Evolutionary conservation across 202 grass and related monocot species (phyloP).

Genomic region (Digitaria exilis): DNA sequence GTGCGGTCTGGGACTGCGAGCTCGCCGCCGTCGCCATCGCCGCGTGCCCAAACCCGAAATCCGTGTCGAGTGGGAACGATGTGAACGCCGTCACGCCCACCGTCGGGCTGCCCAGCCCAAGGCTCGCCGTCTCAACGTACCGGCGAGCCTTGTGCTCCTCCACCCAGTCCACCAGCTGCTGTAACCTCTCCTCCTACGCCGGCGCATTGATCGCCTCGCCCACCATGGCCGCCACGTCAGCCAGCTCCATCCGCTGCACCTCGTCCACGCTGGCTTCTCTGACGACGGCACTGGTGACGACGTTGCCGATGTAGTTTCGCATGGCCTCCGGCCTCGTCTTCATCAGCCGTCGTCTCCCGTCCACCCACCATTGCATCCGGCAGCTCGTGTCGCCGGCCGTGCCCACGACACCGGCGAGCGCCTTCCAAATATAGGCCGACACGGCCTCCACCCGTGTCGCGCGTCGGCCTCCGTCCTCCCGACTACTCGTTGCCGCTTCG

Average conservation of each 20-base stretch:
- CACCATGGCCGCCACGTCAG: slow-evolving; percentile 32
- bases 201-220: slow-evolving; percentile 30
- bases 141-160: slow-evolving; percentile 44
- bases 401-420: not conserved
- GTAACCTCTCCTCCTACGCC: slow-evolving; percentile 36
- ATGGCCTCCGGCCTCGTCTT: not conserved
- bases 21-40: slow-evolving; percentile 14
- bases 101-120: slow-evolving; percentile 51
- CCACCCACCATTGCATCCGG: slow-evolving; percentile 48
- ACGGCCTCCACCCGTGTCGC: too few species aligned
- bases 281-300: not conserved
- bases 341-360: not conserved
- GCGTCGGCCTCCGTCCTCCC: too few species aligned
- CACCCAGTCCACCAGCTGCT: slow-evolving; percentile 66
- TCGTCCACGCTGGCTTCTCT: slow-evolving; percentile 37
- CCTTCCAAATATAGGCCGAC: too few species aligned
- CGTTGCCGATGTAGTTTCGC: slow-evolving; percentile 47
- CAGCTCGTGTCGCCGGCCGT: slow-evolving; percentile 24
- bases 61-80: slow-evolving; percentile 26
- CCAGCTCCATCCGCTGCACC: slow-evolving; percentile 6
- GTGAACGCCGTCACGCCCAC: slow-evolving; percentile 9
- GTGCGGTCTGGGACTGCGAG: not conserved
- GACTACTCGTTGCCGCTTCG: too few species aligned
- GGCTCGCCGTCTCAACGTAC: slow-evolving; percentile 28
- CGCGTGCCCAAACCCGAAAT: slow-evolving; percentile 56